Evolutionary conservation across 225 moss, liverwort and hornwort species (phyloP), one percentile per base, ranked within the genome.

Genomic region (Antitrichia curtipendula): DNA sequence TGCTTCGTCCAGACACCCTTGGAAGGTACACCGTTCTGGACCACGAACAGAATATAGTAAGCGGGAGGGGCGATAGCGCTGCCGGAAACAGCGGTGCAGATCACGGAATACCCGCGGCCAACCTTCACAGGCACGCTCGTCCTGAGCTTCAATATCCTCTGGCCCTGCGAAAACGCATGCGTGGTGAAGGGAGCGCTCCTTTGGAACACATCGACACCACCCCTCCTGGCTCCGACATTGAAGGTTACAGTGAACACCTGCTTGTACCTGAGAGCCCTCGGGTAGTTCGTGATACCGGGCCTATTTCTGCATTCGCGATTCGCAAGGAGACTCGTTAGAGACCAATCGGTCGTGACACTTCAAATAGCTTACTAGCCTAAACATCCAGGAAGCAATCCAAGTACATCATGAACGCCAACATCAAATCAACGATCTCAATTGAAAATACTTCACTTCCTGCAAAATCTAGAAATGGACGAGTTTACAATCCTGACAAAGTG

Each of bases 111-210:
- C 18, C 88, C 88, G 17, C 23, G 8, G 13, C 91, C 84, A 6
- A 75, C 88, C 66, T 2, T 84, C 68, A 84, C 84, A 12, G 88
- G 89, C 29, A 38, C 78, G 12, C 34, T 20, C 1, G 88, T 91
- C 78, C 21, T 85, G 36, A 92, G 32, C 53, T 56, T 73, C 86
- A 93, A 1, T 38, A 81, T 62, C 82, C 93, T 78, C 82, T 93
- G 92, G 2, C 93, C 93, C 60, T 86, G 86, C 9, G 93, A 28
- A 32, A 4, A 93, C 7, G 93, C 13, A 23, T 93, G 92, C 65
- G 93, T 93, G 23, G 62, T 82, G 45, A 43, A 92, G 4, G 92
- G 93, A 13, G 89, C 74, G 50, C 91, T 93, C 58, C 28, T 64
- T 28, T 79, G 47, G 41, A 20, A 56, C 5, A 92, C 86, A 14